A percentile compares a stretch with the other conserved stretches of the same genome.
Evolutionary conservation across 2,329 filamentous ascomycete species (phyloP).

Genomic region (Talaromyces sp.): DNA sequence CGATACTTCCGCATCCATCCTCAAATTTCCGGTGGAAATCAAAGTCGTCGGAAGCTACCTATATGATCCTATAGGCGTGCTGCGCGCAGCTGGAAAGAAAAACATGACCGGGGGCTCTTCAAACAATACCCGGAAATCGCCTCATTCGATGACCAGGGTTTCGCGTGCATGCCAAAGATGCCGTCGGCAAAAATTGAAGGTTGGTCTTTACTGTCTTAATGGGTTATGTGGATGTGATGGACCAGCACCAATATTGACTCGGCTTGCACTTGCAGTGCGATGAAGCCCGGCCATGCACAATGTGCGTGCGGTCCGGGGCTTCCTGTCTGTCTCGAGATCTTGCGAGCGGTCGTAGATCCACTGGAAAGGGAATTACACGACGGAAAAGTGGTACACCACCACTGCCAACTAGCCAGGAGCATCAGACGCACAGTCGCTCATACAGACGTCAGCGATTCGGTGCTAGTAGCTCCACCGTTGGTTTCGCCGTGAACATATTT

Average conservation of each 20-base stretch:
- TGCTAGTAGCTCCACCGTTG: background rate
- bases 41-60: no score
- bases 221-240: background rate
- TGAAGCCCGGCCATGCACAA: background rate
- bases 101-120: background rate
- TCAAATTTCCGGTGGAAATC: background rate
- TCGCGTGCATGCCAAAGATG: background rate
- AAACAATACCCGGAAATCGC: background rate
- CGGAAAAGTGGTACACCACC: background rate
- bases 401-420: background rate
- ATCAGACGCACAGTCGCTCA: background rate
- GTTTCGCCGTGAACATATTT: background rate
- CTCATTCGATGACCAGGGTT: background rate
- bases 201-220: background rate
- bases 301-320: background rate
- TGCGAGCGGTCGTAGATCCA: background rate
- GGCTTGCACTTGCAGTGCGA: background rate
- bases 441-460: background rate
- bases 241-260: background rate
- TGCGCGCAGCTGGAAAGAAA: background rate
- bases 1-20: background rate
- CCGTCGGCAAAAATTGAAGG: background rate
- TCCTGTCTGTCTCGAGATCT: background rate
- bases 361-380: background rate
- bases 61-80: background rate